Percentiles rank a stretch among this genome's conserved stretches.
Evolutionary conservation across 371 early-diverging fungal genomes (phyloP).

Genomic region (Batrachochytrium dendrobatidis): DNA sequence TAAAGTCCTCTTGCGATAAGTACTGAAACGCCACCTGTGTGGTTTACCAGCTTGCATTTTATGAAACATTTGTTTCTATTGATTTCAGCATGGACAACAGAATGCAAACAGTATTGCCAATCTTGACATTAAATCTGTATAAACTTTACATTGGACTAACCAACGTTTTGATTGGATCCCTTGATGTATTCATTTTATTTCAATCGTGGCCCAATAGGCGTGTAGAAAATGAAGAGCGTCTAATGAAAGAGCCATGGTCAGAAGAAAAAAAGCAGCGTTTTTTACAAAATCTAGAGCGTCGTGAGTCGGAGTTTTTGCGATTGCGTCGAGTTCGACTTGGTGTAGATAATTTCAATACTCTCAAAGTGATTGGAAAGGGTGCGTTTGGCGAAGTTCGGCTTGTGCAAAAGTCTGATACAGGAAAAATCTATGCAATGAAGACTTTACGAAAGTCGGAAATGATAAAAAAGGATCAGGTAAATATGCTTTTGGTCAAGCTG

Average conservation of each 20-base stretch:
- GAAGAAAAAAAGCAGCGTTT: constrained; percentile 84
- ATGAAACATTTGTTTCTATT: no score
- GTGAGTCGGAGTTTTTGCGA: constrained; percentile 90
- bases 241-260: constrained; percentile 67
- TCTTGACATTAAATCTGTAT: no score
- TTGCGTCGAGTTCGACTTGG: constrained; percentile 86
- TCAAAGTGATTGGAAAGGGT: constrained; percentile 99
- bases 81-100: no score
- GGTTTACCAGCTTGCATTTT: no score
- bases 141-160: no score
- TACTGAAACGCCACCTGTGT: no score
- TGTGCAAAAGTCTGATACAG: constrained; percentile 92
- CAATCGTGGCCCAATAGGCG: no score
- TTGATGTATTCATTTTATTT: no score
- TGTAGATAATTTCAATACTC: constrained; percentile 88
- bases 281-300: constrained; percentile 61
- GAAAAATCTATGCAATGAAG: constrained; percentile 98
- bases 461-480: constrained; percentile 93
- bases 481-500: background rate
- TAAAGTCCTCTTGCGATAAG: no score
- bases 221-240: constrained; percentile 67
- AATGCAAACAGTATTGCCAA: no score
- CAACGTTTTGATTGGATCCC: no score
- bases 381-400: constrained; percentile 98
- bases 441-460: constrained; percentile 91